phyloP scores from a whole-genome alignment of 805 yeast species.

The Pichia nakasei region DNA sequence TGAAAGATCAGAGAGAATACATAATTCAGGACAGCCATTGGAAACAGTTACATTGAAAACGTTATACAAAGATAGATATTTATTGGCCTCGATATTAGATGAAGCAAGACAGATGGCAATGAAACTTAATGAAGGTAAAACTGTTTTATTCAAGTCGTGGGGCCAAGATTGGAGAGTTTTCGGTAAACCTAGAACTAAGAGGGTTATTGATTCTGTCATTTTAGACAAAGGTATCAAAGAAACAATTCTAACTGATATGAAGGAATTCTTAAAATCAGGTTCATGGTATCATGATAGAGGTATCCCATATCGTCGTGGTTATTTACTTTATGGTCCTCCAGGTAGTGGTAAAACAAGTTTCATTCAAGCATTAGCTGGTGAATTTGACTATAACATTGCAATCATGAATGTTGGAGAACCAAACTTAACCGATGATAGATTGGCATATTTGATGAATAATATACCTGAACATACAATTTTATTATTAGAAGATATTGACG shows the following conservation, averaged over 20 bases:
- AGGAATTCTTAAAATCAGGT: constrained; percentile 70
- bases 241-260: constrained; percentile 57
- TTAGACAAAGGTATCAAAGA: constrained; percentile 70
- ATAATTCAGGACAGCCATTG: constrained; percentile 90
- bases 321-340: constrained; percentile 91
- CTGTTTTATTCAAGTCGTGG: constrained; percentile 89
- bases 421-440: constrained; percentile 86
- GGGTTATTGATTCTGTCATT: constrained; percentile 78
- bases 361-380: constrained; percentile 95
- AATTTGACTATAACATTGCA: constrained; percentile 90
- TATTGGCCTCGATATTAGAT: constrained; percentile 55
- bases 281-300: constrained; percentile 94
- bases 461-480: constrained; percentile 84
- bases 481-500: constrained; percentile 87
- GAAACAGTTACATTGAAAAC: constrained; percentile 95
- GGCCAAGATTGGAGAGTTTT: constrained; percentile 99
- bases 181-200: constrained; percentile 87
- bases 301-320: constrained; percentile 96
- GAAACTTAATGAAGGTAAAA: constrained; percentile 80
- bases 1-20: constrained; percentile 81
- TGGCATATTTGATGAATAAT: constrained; percentile 93
- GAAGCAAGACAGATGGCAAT: constrained; percentile 85
- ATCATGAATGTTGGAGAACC: constrained; percentile 84
- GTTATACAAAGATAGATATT: constrained; percentile 64
- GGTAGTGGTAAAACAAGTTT: constrained; percentile 96